These are phyloP conservation scores for Russula olivacea DNA, from an alignment of 768 basidiomycete genomes.

Conservation along the genomic window DNA sequence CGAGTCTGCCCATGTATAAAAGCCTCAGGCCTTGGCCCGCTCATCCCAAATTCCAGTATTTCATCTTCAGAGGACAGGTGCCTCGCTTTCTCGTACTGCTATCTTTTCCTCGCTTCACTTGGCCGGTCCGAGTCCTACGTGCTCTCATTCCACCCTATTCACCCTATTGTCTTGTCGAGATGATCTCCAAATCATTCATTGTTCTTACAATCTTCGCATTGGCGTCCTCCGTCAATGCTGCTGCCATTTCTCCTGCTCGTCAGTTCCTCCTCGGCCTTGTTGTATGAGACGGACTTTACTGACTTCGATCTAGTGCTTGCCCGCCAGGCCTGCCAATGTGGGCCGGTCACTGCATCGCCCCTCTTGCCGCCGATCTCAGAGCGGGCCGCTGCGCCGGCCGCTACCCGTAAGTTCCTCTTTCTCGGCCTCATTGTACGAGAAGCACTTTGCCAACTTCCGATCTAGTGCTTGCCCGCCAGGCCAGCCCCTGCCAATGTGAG, in stretches of 20 bases:
- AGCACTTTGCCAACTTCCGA: too few species aligned
- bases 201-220: not conserved
- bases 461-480: too few species aligned
- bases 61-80: not conserved
- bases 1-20: not conserved
- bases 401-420: too few species aligned
- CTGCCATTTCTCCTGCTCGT: not conserved
- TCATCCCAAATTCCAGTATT: not conserved
- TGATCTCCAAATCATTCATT: not conserved
- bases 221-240: not conserved
- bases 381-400: too few species aligned
- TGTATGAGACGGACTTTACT: not conserved
- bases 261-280: too few species aligned
- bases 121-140: not conserved
- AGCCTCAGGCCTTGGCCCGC: not conserved
- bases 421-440: too few species aligned
- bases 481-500: too few species aligned
- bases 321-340: too few species aligned
- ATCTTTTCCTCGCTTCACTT: not conserved
- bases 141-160: not conserved
- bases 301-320: too few species aligned
- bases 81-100: not conserved
- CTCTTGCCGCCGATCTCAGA: too few species aligned
- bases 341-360: too few species aligned
- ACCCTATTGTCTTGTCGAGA: not conserved